Evolutionary conservation across 768 basidiomycete genomes (phyloP).

Genomic region (Dacryopinax primogenitus): DNA sequence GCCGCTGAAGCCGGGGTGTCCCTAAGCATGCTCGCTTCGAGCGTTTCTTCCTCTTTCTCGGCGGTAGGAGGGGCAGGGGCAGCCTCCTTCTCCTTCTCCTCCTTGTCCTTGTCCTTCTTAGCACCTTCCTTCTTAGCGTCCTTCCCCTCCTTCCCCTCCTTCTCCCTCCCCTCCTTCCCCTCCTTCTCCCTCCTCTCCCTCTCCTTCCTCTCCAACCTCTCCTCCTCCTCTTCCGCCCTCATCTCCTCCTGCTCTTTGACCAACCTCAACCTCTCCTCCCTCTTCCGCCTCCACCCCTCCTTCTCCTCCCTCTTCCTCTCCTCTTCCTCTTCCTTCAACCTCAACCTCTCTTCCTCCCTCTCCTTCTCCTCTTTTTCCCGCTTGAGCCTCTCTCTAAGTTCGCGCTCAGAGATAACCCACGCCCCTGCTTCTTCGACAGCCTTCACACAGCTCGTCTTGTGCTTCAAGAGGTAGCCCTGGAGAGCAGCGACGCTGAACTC

Average conservation of each 20-base stretch:
- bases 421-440: conserved; percentile 52
- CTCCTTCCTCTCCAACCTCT: conserved; percentile 28
- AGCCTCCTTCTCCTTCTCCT: conserved; percentile 17
- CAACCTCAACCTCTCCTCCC: conserved; percentile 45
- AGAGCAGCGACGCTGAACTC: conserved; percentile 82
- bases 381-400: conserved; percentile 58
- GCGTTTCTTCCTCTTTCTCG: conserved; percentile 21
- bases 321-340: conserved; percentile 27
- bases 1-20: too few relatives aligned
- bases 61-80: conserved; percentile 12
- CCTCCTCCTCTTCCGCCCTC: conserved; percentile 42
- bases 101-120: conserved; percentile 15
- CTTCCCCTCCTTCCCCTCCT: conserved; percentile 19
- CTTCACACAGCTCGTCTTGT: conserved; percentile 68
- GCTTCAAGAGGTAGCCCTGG: conserved; percentile 76
- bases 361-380: conserved; percentile 58
- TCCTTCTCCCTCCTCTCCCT: conserved; percentile 16
- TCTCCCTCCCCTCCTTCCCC: conserved; percentile 15
- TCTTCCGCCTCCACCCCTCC: conserved; percentile 50
- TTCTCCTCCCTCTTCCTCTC: conserved; percentile 28
- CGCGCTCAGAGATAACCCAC: conserved; percentile 67
- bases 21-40: conserved; percentile 7
- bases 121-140: conserved; percentile 11
- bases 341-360: conserved; percentile 40
- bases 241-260: conserved; percentile 41